phyloP scores from a whole-genome alignment of 768 basidiomycete species.

The Collybia nuda region DNA sequence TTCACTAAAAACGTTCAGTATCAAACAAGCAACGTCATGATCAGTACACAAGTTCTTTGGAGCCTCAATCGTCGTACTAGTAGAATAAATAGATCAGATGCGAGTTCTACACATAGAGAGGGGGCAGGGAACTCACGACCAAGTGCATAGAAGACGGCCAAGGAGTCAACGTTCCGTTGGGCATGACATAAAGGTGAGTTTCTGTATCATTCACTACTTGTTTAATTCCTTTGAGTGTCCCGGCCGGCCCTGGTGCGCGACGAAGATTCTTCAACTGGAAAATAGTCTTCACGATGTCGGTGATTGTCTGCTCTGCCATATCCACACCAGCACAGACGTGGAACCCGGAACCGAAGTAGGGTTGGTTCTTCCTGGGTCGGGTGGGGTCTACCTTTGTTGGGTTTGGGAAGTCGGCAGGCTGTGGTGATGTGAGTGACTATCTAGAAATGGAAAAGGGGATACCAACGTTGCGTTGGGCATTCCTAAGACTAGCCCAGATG shows the following conservation, averaged over 20 bases:
- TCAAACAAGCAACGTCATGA: too few relatives aligned
- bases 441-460: neutral
- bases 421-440: neutral
- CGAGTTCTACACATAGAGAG: neutral
- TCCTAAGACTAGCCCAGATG: slow-evolving; percentile 30
- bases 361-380: slow-evolving; percentile 24
- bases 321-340: slow-evolving; percentile 32
- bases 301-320: slow-evolving; percentile 32
- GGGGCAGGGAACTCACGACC: slow-evolving; percentile 16
- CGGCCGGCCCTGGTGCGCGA: slow-evolving; percentile 42
- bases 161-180: slow-evolving; percentile 25
- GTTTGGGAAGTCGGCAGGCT: slow-evolving; percentile 40
- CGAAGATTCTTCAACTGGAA: slow-evolving; percentile 40
- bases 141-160: slow-evolving; percentile 35
- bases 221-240: slow-evolving; percentile 29
- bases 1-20: too few relatives aligned
- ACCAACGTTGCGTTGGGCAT: slow-evolving; percentile 30
- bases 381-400: slow-evolving; percentile 33
- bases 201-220: slow-evolving; percentile 27
- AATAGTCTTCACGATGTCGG: slow-evolving; percentile 40
- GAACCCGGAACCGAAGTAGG: slow-evolving; percentile 31
- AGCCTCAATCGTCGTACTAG: too few relatives aligned
- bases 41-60: too few relatives aligned
- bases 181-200: slow-evolving; percentile 26
- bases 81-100: too few relatives aligned